Percentiles rank a stretch among this genome's conserved stretches.
phyloP scores from a whole-genome alignment of 2,329 filamentous ascomycete species.

The Shiraia sp. region DNA sequence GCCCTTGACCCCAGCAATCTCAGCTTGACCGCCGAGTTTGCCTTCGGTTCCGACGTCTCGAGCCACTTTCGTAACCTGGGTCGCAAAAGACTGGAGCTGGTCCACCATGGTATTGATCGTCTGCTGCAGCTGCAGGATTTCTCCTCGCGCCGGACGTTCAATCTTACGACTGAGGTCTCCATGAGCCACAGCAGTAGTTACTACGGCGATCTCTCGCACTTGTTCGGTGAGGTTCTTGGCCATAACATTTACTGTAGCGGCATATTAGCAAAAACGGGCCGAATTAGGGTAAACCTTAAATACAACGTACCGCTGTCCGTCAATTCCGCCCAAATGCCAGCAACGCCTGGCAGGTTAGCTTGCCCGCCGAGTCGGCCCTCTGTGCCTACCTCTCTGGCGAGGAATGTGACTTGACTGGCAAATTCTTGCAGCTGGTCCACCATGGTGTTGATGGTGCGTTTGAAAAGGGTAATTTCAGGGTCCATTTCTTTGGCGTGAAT shows the following conservation, averaged over 20 bases:
- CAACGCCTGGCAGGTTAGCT: slow-evolving; percentile 89
- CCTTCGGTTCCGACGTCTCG: slow-evolving; percentile 68
- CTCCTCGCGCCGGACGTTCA: slow-evolving; percentile 87
- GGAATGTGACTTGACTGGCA: slow-evolving; percentile 91
- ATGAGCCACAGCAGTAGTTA: slow-evolving; percentile 92
- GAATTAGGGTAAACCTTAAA: slow-evolving; percentile 16
- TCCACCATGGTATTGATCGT: slow-evolving; percentile 76
- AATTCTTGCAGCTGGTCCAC: slow-evolving; percentile 98
- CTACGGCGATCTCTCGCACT: slow-evolving; percentile 95
- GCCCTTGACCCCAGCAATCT: slow-evolving; percentile 67
- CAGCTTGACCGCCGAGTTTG: slow-evolving; percentile 65
- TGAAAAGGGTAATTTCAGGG: slow-evolving; percentile 96
- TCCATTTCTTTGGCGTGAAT: slow-evolving; percentile 97
- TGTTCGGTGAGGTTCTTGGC: slow-evolving; percentile 97
- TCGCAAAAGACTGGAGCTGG: slow-evolving; percentile 66
- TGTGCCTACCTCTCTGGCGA: slow-evolving; percentile 94
- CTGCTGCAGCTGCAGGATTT: slow-evolving; percentile 92
- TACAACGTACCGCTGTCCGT: slow-evolving; percentile 61
- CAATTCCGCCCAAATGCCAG: slow-evolving; percentile 96
- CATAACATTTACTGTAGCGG: slow-evolving; percentile 82
- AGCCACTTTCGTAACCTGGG: slow-evolving; percentile 66
- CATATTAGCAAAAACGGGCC: slow-evolving; percentile 31
- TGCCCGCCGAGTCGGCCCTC: slow-evolving; percentile 93
- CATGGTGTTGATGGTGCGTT: slow-evolving; percentile 98
- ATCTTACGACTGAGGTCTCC: slow-evolving; percentile 97